These are phyloP conservation scores for Verticillium nonalfalfae DNA, from an alignment of 2,329 filamentous ascomycete species.

Conservation along the genomic window DNA sequence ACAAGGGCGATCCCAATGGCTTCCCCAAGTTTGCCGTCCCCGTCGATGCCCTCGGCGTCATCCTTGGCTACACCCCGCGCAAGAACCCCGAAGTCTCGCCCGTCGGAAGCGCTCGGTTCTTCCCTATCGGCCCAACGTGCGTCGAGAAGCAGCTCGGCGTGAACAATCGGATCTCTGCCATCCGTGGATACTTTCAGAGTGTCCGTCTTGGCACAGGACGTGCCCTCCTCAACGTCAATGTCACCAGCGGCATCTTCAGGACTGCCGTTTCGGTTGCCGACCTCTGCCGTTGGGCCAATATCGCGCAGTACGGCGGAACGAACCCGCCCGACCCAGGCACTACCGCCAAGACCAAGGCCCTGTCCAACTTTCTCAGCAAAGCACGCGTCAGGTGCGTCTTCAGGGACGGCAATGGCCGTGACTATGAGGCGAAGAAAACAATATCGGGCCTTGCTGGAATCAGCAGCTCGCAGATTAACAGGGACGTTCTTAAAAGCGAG, in stretches of 20 bases:
- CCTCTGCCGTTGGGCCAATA: slow-evolving; percentile 2
- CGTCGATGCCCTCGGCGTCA: slow-evolving; percentile 45
- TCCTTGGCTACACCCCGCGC: slow-evolving; percentile 33
- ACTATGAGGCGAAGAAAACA: slow-evolving; percentile 12
- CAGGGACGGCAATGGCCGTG: slow-evolving; percentile 14
- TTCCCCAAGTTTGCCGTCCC: slow-evolving; percentile 44
- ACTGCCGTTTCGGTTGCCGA: slow-evolving; percentile 24
- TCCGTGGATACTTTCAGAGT: slow-evolving; percentile 51
- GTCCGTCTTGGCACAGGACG: slow-evolving; percentile 46
- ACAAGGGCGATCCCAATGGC: slow-evolving; percentile 20
- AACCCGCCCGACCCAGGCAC: background rate
- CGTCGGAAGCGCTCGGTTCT: slow-evolving; percentile 42
- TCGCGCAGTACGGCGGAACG: slow-evolving; percentile 7
- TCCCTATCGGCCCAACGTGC: slow-evolving; percentile 28
- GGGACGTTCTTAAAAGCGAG: background rate
- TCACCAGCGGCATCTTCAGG: slow-evolving; percentile 47
- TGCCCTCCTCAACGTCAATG: slow-evolving; percentile 48
- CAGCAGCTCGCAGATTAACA: background rate
- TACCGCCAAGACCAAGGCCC: slow-evolving; percentile 12
- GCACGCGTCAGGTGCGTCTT: slow-evolving; percentile 29
- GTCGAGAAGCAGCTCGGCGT: slow-evolving; percentile 19
- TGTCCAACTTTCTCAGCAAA: slow-evolving; percentile 31
- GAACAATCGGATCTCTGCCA: slow-evolving; percentile 27
- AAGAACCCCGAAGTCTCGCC: slow-evolving; percentile 26
- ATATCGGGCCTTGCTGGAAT: slow-evolving; percentile 18